A percentile compares a stretch with the other conserved stretches of the same genome.
These are phyloP conservation scores for Davidsoniella virescens DNA, from an alignment of 2,329 filamentous ascomycete species.

Conservation along the genomic window DNA sequence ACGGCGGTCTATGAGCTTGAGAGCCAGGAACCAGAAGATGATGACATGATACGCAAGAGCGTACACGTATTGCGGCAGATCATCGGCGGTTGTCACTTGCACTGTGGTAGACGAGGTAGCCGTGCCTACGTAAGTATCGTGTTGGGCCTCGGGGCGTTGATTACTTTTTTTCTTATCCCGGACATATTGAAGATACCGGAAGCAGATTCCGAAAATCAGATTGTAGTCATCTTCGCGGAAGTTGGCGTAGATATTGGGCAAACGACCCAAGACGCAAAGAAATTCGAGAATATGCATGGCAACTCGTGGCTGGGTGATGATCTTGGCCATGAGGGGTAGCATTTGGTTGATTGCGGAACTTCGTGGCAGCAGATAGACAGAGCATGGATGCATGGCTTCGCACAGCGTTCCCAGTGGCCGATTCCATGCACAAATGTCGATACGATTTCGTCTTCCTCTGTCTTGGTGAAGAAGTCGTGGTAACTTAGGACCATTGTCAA, in stretches of 20 bases:
- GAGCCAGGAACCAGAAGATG: slow-evolving; percentile 86
- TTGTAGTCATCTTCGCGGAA: slow-evolving; percentile 85
- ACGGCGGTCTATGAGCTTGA: slow-evolving; percentile 70
- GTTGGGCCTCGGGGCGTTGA: slow-evolving; percentile 18
- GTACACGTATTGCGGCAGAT: slow-evolving; percentile 85
- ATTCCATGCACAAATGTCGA: slow-evolving; percentile 76
- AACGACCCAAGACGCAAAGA: slow-evolving; percentile 68
- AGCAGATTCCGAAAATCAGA: slow-evolving; percentile 87
- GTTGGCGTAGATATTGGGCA: slow-evolving; percentile 74
- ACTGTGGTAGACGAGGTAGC: slow-evolving; percentile 12
- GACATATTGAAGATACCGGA: slow-evolving; percentile 81
- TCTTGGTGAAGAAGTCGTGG: slow-evolving; percentile 66
- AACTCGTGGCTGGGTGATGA: slow-evolving; percentile 83
- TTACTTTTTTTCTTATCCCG: slow-evolving; percentile 44
- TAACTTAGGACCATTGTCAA: slow-evolving; percentile 84
- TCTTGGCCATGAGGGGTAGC: slow-evolving; percentile 83
- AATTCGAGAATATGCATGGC: slow-evolving; percentile 95
- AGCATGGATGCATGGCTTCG: slow-evolving; percentile 86
- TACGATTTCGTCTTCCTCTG: slow-evolving; percentile 79
- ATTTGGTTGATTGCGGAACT: slow-evolving; percentile 71
- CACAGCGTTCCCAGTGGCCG: slow-evolving; percentile 67
- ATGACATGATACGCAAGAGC: slow-evolving; percentile 89
- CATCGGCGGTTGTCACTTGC: slow-evolving; percentile 20
- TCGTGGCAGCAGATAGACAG: slow-evolving; percentile 92
- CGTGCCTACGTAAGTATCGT: slow-evolving; percentile 7